phyloP scores from a whole-genome alignment of 805 yeast genomes.

The Hanseniaspora lachancei region DNA sequence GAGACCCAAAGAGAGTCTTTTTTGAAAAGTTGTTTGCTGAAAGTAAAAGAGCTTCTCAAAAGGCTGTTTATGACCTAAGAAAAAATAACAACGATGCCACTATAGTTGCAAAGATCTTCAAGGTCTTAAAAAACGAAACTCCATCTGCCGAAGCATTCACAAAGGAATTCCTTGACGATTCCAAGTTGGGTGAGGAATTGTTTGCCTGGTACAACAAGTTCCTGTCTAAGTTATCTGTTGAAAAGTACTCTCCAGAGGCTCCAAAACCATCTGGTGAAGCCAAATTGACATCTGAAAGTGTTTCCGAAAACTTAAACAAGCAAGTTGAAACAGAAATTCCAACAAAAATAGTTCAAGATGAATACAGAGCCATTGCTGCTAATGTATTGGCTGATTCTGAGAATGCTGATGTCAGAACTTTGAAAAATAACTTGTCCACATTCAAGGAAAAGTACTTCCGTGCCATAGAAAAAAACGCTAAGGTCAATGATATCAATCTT shows the following conservation, averaged over 20 bases:
- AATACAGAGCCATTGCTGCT: constrained; percentile 2
- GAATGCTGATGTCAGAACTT: constrained; percentile 20
- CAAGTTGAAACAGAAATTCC: constrained; percentile 13
- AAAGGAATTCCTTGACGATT: constrained; percentile 19
- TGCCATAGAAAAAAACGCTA: constrained; percentile 20
- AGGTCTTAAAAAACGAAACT: constrained; percentile 16
- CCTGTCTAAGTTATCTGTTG: constrained; percentile 1
- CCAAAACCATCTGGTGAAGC: background rate
- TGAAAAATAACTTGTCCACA: constrained; percentile 19
- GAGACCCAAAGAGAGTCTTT: constrained; percentile 27
- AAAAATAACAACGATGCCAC: constrained; percentile 20
- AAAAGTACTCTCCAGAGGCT: background rate
- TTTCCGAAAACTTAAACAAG: constrained; percentile 13
- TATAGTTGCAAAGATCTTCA: constrained; percentile 24
- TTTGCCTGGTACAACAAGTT: constrained; percentile 15
- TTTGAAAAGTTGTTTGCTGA: constrained; percentile 28
- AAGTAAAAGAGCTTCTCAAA: constrained; percentile 32
- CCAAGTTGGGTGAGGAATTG: constrained; percentile 20
- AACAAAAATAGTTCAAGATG: constrained; percentile 17
- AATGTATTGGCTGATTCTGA: constrained; percentile 13
- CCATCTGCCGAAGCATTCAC: constrained; percentile 23
- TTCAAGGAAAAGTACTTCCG: constrained; percentile 25
- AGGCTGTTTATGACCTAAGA: constrained; percentile 18
- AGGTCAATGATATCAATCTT: constrained; percentile 19
- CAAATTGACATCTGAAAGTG: constrained; percentile 17